Base-by-base conservation (phyloP, 805 yeast species). In the Pachysolen tannophilus region DNA sequence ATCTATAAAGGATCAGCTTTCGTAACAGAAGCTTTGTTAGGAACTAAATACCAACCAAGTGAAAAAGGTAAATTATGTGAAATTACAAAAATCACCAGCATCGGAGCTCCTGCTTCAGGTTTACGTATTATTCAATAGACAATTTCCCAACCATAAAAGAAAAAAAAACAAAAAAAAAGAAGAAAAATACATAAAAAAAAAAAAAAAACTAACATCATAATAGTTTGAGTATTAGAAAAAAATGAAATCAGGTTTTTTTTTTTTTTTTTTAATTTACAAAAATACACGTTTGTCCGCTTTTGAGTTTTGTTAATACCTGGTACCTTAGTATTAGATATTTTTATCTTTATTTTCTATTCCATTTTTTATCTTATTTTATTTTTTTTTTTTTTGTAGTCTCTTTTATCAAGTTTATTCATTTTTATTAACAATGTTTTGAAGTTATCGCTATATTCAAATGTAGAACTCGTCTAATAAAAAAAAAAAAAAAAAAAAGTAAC, bases 71-170 rank as follows among this genome's bases (percentile, higher is more conserved):
- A 75, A 47, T 50, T 85, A 25, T 90, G 95, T 61, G 63, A 61
- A 33, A 77, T 92, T 42, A 82, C 97, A 2, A 57, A 68, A 33
- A 65, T 94, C 42, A 81, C 96, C 4, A 63, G 69, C 35, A 76
- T 92, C 44, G 99, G 98, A 14, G 86, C 90, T 11, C 84, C 92
- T 14, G 92, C 95, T 8, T 81, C 95, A 9, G 97, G 97, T 16
- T 69, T 90, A 50, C 77, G 94, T 43, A 67, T 73, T 15, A 39
- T 53, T 37, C 50, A 47, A 19, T 52, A 37, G 33, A 15, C 25
- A 16, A 23, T 24, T 13, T 17, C 18, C n/a, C 10, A 11, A 16
- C 20, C 26, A 9, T 18, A 30, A n/a, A 13, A n/a, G 14, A 14
- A 8, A 13, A 26, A 26, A 5, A 17, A 15, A 30, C 10, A 30